Conservation (phyloP, 176 grass and related monocot genomes). For the Raddia guianensis region DNA sequence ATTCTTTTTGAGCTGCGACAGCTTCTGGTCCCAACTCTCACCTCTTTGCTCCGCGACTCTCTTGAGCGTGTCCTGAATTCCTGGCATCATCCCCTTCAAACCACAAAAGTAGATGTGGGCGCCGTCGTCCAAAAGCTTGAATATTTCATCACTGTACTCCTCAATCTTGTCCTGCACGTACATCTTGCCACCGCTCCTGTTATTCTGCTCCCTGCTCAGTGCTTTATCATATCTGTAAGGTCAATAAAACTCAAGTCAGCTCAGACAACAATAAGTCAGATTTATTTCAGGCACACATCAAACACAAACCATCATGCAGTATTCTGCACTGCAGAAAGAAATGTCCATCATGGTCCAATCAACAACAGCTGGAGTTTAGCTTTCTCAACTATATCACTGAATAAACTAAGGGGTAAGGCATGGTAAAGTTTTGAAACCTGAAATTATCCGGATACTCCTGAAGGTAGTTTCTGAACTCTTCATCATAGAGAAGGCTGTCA, state of each 20-base stretch:
- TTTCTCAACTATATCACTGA: conserved; percentile 7
- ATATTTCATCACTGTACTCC: conserved; percentile 90
- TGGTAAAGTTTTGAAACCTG: conserved; percentile 42
- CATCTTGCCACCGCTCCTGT: conserved; percentile 82
- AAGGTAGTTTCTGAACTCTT: conserved; percentile 86
- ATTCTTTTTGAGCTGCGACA: conserved; percentile 86
- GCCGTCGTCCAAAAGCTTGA: conserved; percentile 76
- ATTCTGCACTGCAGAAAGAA: not conserved
- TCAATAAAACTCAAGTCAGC: not conserved
- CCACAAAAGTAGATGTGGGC: conserved; percentile 91
- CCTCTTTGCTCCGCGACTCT: conserved; percentile 87
- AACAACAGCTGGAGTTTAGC: not conserved
- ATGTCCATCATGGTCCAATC: not conserved
- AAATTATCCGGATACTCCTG: conserved; percentile 75
- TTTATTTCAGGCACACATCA: conserved; percentile 6
- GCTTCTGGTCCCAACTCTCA: conserved; percentile 88
- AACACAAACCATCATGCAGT: not conserved
- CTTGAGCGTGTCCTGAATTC: conserved; percentile 87
- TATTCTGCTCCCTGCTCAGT: conserved; percentile 84
- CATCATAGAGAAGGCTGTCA: conserved; percentile 90
- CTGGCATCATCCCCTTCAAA: conserved; percentile 98
- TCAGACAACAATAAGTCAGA: not conserved
- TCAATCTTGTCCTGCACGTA: conserved; percentile 97
- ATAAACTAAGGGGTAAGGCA: conserved; percentile 7
- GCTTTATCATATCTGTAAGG: conserved; percentile 80